A percentile compares a stretch with the other conserved stretches of the same genome.
Evolutionary conservation across 2,329 filamentous ascomycete species (phyloP).

Genomic region (Neopestalotiopsis rosae): DNA sequence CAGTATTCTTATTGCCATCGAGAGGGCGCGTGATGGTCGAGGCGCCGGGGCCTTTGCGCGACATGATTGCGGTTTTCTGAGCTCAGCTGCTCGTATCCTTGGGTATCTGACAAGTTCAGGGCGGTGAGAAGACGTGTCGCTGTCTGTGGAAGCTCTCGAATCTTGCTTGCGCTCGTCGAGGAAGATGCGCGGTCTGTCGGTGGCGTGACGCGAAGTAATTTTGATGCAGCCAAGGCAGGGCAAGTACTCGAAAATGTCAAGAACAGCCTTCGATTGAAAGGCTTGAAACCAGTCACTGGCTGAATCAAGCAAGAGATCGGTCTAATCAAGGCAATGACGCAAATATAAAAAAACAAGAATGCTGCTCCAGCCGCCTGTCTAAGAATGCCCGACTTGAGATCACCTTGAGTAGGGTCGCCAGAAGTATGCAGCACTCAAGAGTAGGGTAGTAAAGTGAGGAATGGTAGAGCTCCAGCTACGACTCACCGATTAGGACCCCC

Average conservation of each 20-base stretch:
- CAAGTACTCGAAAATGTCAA: not conserved
- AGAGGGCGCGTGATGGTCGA: constrained; percentile 22
- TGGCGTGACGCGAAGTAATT: not conserved
- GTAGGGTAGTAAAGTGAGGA: not conserved
- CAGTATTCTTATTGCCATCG: constrained; percentile 29
- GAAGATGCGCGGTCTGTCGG: not conserved
- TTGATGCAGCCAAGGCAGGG: not conserved
- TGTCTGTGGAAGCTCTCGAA: not conserved
- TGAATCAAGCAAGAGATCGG: not conserved
- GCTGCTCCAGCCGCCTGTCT: not conserved
- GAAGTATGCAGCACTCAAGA: no score
- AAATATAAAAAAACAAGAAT: not conserved
- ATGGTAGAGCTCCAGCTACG: not conserved
- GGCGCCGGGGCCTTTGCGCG: constrained; percentile 37
- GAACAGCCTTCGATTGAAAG: no score
- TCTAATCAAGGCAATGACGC: not conserved
- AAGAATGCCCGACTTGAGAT: not conserved
- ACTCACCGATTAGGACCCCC: not conserved
- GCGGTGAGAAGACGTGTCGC: not conserved
- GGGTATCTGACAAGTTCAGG: not conserved
- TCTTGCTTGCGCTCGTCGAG: not conserved
- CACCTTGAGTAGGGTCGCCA: not conserved
- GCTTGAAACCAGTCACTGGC: no score
- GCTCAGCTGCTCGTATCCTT: not conserved
- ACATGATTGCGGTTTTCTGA: constrained; percentile 35